These are phyloP conservation scores for Sanguinoderma infundibulare DNA, from an alignment of 1,284 basidiomycete species.

Conservation along the genomic window DNA sequence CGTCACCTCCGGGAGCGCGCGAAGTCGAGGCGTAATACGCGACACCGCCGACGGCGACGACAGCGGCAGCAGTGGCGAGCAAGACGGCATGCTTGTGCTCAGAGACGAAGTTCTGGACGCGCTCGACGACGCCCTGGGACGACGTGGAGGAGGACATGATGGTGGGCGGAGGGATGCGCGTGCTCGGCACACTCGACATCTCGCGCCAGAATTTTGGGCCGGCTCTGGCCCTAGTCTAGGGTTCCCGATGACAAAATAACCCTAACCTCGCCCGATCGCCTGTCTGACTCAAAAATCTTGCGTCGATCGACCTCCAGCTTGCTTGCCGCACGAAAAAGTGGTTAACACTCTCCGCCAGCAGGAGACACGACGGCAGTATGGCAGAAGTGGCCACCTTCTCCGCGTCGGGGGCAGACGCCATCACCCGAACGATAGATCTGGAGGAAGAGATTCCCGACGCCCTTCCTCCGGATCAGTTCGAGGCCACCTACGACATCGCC, in stretches of 20 bases:
- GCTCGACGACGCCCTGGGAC: slow-evolving; percentile 51
- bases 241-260: slow-evolving; percentile 6
- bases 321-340: not conserved
- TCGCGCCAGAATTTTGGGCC: slow-evolving; percentile 10
- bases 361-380: slow-evolving; percentile 26
- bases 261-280: slow-evolving; percentile 11
- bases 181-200: slow-evolving; percentile 20
- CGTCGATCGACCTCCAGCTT: not conserved
- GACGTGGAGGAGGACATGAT: slow-evolving; percentile 41
- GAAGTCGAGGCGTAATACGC: slow-evolving; percentile 77
- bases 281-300: not conserved
- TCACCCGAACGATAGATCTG: slow-evolving; percentile 55
- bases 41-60: slow-evolving; percentile 76
- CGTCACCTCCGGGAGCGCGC: slow-evolving; percentile 39
- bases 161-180: slow-evolving; percentile 24
- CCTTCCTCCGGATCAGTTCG: slow-evolving; percentile 44
- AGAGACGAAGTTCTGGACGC: slow-evolving; percentile 70
- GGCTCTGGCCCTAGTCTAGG: slow-evolving; percentile 15
- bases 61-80: slow-evolving; percentile 71
- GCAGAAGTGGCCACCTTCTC: slow-evolving; percentile 49
- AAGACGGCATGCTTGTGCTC: slow-evolving; percentile 77
- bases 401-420: slow-evolving; percentile 63
- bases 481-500: slow-evolving; percentile 66
- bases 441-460: slow-evolving; percentile 41
- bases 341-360: too few species aligned